These are phyloP conservation scores for Fusarium torulosum DNA, from an alignment of 2,329 filamentous ascomycete genomes.

Conservation along the genomic window DNA sequence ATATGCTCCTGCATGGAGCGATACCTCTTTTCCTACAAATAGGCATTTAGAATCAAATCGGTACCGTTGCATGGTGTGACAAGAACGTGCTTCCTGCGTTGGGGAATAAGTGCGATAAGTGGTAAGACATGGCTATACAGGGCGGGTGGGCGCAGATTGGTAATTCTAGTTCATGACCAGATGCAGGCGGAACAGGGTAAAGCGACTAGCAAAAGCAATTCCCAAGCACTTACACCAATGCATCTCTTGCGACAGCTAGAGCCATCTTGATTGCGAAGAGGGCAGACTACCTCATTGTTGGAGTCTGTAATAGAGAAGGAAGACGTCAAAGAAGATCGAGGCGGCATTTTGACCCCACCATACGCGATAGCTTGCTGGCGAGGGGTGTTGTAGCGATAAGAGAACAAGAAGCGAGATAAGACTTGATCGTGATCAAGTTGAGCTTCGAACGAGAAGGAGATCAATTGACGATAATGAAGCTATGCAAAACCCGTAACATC, in stretches of 20 bases:
- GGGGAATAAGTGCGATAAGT: slow-evolving; percentile 31
- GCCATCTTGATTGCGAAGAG: slow-evolving; percentile 94
- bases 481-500: slow-evolving; percentile 43
- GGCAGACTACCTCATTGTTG: slow-evolving; percentile 97
- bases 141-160: slow-evolving; percentile 32
- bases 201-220: slow-evolving; percentile 18
- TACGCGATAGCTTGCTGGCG: slow-evolving; percentile 53
- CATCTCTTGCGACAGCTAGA: slow-evolving; percentile 98
- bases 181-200: slow-evolving; percentile 25
- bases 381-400: slow-evolving; percentile 43
- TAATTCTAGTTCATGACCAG: slow-evolving; percentile 20
- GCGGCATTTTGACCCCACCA: slow-evolving; percentile 84
- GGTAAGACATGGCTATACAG: slow-evolving; percentile 48
- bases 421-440: slow-evolving; percentile 31
- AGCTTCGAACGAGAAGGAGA: slow-evolving; percentile 35
- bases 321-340: slow-evolving; percentile 85
- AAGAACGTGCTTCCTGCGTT: slow-evolving; percentile 27
- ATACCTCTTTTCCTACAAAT: slow-evolving; percentile 86
- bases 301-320: slow-evolving; percentile 93
- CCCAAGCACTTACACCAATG: slow-evolving; percentile 83
- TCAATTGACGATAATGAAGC: slow-evolving; percentile 51
- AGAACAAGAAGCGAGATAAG: slow-evolving; percentile 32
- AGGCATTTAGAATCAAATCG: slow-evolving; percentile 44
- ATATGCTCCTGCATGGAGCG: slow-evolving; percentile 99
- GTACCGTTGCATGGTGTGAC: slow-evolving; percentile 32